Evolutionary conservation across 176 grass and related monocot species (phyloP), one percentile per base, ranked within the genome.

Genomic region (Juncus inflexus): DNA sequence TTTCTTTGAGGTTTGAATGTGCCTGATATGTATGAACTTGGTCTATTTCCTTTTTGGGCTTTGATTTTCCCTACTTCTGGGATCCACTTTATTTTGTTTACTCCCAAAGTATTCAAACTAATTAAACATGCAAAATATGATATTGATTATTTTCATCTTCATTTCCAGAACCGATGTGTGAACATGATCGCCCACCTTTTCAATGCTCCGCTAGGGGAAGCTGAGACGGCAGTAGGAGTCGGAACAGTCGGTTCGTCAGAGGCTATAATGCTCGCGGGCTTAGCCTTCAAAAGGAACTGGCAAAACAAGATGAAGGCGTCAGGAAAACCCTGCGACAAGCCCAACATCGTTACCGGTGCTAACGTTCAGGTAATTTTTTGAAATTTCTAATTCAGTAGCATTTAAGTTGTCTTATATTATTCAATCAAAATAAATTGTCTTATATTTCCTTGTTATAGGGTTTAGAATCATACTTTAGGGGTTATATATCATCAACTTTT

Each of bases 101-200:
- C n/a, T 53, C 14, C 19, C 19, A 28, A 7, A 12, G 9, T 52
- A 8, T 52, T 52, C 9, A 12, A 8, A 52, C 49, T 12, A 52
- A 12, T 52, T 52, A 12, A 52, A 52, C 49, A 12, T 13, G 5
- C n/a, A 57, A 12, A 57, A 13, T 1, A 12, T 57, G 11, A 13
- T 9, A 11, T 15, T 57, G n/a, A 57, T 15, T 45, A 35, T 47
- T 52, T 45, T 28, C 69, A 0, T 52, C 7, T 14, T 40, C 38
- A 13, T 62, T 12, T 81, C 15, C 77, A 84, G 86, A 90, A 95
- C 74, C 90, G 90, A 47, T 95, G 90, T 19, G 90, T 95, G 57
- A 95, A 95, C 86, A 95, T 90, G 70, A 95, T 95, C 37, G 86
- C 90, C 3, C 83, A 90, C 65, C 83, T 95, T 12, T 95, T 95